Percentiles rank a stretch among this genome's conserved stretches.
Conservation (phyloP, 176 grass and related monocot genomes). For the Aechmea fasciata region DNA sequence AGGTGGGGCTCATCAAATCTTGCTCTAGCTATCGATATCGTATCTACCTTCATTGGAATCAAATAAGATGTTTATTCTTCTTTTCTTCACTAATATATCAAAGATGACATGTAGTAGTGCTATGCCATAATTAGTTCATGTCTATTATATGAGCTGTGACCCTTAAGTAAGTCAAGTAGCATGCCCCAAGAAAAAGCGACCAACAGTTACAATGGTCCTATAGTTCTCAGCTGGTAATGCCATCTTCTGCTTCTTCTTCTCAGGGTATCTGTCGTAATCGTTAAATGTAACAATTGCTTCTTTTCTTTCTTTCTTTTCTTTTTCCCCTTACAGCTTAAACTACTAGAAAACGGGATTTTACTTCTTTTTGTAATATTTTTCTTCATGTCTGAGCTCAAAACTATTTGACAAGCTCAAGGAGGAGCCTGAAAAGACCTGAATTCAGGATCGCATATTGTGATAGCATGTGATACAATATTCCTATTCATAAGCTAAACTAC, state of each 20-base stretch:
- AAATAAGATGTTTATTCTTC: neutral
- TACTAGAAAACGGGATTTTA: too few species aligned
- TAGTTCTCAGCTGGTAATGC: neutral
- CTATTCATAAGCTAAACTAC: neutral
- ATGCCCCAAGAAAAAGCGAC: neutral
- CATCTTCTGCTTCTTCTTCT: neutral
- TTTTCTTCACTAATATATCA: neutral
- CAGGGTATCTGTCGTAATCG: neutral
- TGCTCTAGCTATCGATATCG: too few species aligned
- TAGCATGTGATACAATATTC: neutral
- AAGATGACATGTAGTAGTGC: neutral
- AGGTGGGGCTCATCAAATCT: neutral
- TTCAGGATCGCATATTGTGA: neutral
- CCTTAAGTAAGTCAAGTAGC: neutral
- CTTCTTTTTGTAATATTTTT: too few species aligned
- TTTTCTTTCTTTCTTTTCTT: too few species aligned
- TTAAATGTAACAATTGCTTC: neutral
- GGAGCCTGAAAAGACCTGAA: too few species aligned
- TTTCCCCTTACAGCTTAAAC: too few species aligned
- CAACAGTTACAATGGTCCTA: neutral
- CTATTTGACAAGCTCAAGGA: too few species aligned
- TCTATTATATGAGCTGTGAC: neutral
- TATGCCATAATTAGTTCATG: neutral
- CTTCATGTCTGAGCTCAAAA: too few species aligned
- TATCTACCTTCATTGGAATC: too few species aligned